Evolutionary conservation across 2,329 filamentous ascomycete genomes (phyloP), one percentile per base, ranked within the genome.

Genomic region (Neonectria ditissima): DNA sequence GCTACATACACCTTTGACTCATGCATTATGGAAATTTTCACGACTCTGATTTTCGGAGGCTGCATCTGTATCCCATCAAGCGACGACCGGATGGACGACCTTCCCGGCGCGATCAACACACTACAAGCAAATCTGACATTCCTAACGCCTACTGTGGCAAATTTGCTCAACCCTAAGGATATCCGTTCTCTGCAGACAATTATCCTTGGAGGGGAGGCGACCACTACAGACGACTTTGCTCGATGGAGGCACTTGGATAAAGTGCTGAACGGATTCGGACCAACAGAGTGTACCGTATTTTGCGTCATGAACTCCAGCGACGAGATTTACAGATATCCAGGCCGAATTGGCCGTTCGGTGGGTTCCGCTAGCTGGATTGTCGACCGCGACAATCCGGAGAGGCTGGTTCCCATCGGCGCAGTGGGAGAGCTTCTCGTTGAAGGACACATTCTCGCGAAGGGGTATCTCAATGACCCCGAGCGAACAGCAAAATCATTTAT

Each of bases 401-500:
- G 52, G 3, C 65, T 78, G 9, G 51, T 70, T 1, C 75, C 75
- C 1, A 57, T 77, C 11, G 77, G 76, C 1, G 70, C 63, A 6
- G 61, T 69, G 0, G 78, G 78, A 9, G 78, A 80, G 54, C 62
- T 80, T 7, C 59, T 77, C 5, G 67, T 82, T 32, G 77, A 77
- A 45, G 80, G 80, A 0, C 81, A 82, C 3, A 78, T 79, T 10
- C 74, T 87, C 14, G 82, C 80, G 16, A 74, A 80, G 28, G 83
- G 83, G 14, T 87, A 87, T 60, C 73, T 85, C 16, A 81, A 83
- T 44, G 79, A 83, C 18, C 72, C 75, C 0, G 73, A 74, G n/a
- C 82, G 83, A 65, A 86, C 84, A 0, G 72, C 74, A 10, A 78
- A 78, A 22, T 75, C 77, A 0, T 87, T 86, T 55, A 78, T 85